These are phyloP conservation scores for Leccinum rimulosum DNA, from an alignment of 768 basidiomycete genomes.

Conservation along the genomic window DNA sequence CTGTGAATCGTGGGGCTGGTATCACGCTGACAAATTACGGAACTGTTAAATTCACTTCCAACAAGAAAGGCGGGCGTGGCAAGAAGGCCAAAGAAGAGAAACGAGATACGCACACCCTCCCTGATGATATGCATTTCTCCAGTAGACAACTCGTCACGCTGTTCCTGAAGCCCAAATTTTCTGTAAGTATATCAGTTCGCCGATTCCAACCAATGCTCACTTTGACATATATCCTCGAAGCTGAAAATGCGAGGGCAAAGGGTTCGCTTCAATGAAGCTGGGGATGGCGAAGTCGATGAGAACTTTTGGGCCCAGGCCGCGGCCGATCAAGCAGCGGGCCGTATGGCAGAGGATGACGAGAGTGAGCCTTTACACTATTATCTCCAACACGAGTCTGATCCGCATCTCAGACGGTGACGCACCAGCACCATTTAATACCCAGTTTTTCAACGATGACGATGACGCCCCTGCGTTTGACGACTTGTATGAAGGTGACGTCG, in stretches of 20 bases:
- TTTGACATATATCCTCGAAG: slow-evolving; percentile 39
- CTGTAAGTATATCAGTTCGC: slow-evolving; percentile 48
- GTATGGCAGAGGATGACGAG: slow-evolving; percentile 56
- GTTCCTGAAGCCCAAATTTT: slow-evolving; percentile 95
- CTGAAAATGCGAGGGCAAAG: slow-evolving; percentile 84
- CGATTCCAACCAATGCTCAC: slow-evolving; percentile 5
- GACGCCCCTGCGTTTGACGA: slow-evolving; percentile 74
- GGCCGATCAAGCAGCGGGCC: slow-evolving; percentile 71
- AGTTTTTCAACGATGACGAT: slow-evolving; percentile 96
- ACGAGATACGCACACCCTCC: slow-evolving; percentile 73
- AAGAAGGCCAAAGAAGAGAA: slow-evolving; percentile 57
- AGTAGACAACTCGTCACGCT: slow-evolving; percentile 85
- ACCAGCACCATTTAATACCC: slow-evolving; percentile 83
- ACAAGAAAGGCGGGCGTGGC: slow-evolving; percentile 40
- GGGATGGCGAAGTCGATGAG: slow-evolving; percentile 90
- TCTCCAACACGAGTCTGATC: slow-evolving; percentile 9
- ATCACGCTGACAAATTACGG: slow-evolving; percentile 65
- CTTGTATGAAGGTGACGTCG: slow-evolving; percentile 43
- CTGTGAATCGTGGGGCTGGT: slow-evolving; percentile 65
- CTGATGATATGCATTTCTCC: slow-evolving; percentile 98
- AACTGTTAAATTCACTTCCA: slow-evolving; percentile 22
- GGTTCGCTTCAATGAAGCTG: slow-evolving; percentile 51
- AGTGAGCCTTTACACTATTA: slow-evolving; percentile 39
- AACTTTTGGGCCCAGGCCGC: slow-evolving; percentile 97
- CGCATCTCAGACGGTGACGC: slow-evolving; percentile 40